Base-by-base conservation (phyloP, 108 stramenopile species). In the Fistulifera pelliculosa region DNA sequence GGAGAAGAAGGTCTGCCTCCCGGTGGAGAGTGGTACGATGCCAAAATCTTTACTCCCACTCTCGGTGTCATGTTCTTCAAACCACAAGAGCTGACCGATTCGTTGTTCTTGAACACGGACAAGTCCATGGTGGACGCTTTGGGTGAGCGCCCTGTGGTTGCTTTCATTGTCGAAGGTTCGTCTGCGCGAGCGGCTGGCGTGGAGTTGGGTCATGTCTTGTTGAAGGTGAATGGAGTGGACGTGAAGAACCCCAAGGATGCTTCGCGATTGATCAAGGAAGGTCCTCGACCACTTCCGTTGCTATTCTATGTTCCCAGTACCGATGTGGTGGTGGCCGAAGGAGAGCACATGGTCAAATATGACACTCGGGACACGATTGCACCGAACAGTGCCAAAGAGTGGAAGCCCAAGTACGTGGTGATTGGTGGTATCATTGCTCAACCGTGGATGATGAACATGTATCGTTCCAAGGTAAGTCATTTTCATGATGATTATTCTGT, bases 381-480 rank as follows among this genome's bases (percentile, higher is more conserved):
- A 0, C 91, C 91, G 13, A 87, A 84, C 69, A 72, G 68, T 54
- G 83, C 84, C 41, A 87, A 85, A 73, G 87, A 88, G 58, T 93
- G 86, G 85, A 93, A 93, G 52, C 91, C 91, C 23, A 93, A 93
- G 65, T 93, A 93, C 64, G 73, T 81, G 19, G 91, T 93, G 22
- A 78, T 93, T 74, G 91, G 91, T 52, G 91, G 91, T 31, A 93
- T 93, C 48, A 93, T 93, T 69, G 91, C 91, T 24, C 91, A 87
- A 64, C 87, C 87, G 24, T 85, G 86, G 86, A 93, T 93, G 85
- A 87, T 93, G 66, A 93, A 88, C 61, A 93, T 93, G 91, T 93
- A 93, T 66, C 78, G 91, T 55, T 82, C 80, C 56, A 93, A 93
- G 79, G 83, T 83, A 67, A 67, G 81, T 62, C 12, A 17, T 47